Percentiles rank a stretch among this genome's conserved stretches.
phyloP scores from a whole-genome alignment of 257 asterid species.

The Osmanthus fragrans region DNA sequence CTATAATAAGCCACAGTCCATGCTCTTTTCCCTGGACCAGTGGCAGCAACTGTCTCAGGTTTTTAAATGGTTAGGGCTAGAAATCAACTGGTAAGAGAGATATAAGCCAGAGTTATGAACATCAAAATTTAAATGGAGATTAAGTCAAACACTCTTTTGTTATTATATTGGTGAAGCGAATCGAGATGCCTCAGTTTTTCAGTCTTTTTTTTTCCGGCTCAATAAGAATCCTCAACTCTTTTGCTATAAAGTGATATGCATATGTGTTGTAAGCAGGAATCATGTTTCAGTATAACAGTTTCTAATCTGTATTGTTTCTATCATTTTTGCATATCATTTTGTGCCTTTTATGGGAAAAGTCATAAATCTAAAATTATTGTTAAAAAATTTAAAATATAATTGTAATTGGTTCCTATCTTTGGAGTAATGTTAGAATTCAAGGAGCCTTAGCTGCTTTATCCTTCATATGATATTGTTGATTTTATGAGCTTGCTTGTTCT shows the following conservation, averaged over 20 bases:
- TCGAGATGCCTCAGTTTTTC: not conserved
- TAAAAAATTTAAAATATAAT: not conserved
- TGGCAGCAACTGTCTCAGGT: not conserved
- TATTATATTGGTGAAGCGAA: not conserved
- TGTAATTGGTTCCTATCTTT: not conserved
- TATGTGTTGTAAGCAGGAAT: not conserved
- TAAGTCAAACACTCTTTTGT: not conserved
- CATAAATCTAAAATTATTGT: not conserved
- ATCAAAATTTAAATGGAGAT: not conserved
- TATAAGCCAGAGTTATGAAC: not conserved
- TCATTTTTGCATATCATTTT: constrained; percentile 1
- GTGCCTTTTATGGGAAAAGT: not conserved
- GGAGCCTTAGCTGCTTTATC: not conserved
- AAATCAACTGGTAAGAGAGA: not conserved
- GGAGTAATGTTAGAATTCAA: not conserved
- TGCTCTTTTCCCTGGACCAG: not conserved
- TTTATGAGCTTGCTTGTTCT: constrained; percentile 4
- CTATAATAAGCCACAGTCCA: not conserved
- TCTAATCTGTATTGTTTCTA: not conserved
- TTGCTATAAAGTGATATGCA: not conserved
- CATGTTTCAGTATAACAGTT: not conserved
- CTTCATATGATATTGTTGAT: not conserved
- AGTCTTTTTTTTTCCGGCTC: not conserved
- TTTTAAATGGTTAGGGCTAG: not conserved
- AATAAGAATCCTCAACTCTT: not conserved